A percentile compares a stretch with the other conserved stretches of the same genome.
Evolutionary conservation across 768 basidiomycete genomes (phyloP).

Genomic region (Mycena sanguinolenta): DNA sequence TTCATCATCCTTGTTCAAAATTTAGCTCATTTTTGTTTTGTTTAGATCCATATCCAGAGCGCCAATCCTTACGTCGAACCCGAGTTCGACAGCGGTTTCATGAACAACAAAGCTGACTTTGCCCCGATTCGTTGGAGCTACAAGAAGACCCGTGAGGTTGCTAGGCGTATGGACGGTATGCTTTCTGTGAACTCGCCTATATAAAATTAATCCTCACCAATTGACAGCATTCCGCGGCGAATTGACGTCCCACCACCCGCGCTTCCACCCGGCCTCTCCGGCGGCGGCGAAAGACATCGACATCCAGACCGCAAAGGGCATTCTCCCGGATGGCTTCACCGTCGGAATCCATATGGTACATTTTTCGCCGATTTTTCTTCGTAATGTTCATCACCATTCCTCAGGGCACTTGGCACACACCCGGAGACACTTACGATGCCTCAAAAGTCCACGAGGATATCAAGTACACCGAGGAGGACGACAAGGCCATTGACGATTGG

Average conservation of each 20-base stretch:
- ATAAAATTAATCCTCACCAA: background rate
- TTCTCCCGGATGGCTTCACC: slow-evolving; percentile 71
- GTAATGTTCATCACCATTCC: background rate
- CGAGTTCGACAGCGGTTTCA: slow-evolving; percentile 80
- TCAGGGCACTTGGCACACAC: slow-evolving; percentile 69
- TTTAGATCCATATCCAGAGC: slow-evolving; percentile 72
- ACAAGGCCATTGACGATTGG: slow-evolving; percentile 76
- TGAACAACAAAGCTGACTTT: slow-evolving; percentile 84
- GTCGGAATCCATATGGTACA: slow-evolving; percentile 78
- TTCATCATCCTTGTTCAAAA: background rate
- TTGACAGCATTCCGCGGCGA: slow-evolving; percentile 76
- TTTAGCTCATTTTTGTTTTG: background rate
- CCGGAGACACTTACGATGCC: slow-evolving; percentile 66
- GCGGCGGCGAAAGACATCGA: slow-evolving; percentile 75
- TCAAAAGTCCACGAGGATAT: slow-evolving; percentile 74
- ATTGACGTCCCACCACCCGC: slow-evolving; percentile 79
- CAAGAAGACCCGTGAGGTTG: slow-evolving; percentile 81
- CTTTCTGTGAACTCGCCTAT: background rate
- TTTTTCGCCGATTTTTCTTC: background rate
- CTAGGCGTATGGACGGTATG: slow-evolving; percentile 77
- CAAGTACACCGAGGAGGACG: slow-evolving; percentile 76
- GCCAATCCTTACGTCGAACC: slow-evolving; percentile 74
- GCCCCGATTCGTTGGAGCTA: slow-evolving; percentile 84
- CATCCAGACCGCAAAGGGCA: slow-evolving; percentile 73
- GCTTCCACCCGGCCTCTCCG: slow-evolving; percentile 77